phyloP scores from a whole-genome alignment of 2,329 filamentous ascomycete species.

The Sporothrix humicola region DNA sequence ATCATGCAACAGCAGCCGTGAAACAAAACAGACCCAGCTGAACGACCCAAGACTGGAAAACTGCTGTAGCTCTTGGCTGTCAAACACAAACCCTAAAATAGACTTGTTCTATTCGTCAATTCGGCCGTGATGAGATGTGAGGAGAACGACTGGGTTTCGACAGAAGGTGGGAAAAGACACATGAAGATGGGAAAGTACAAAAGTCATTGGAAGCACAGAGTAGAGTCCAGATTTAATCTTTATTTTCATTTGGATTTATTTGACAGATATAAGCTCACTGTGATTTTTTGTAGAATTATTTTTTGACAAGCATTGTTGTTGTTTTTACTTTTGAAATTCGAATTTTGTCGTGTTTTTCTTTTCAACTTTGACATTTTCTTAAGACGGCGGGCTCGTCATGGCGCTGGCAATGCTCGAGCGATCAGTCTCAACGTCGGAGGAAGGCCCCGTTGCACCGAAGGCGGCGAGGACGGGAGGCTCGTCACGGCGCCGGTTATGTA shows the following conservation, averaged over 20 bases:
- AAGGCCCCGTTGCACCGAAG: too few relatives aligned
- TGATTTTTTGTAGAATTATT: too few relatives aligned
- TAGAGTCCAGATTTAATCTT: background rate
- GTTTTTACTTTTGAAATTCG: background rate
- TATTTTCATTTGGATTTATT: background rate
- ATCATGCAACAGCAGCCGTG: constrained; percentile 5
- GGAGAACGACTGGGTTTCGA: too few relatives aligned
- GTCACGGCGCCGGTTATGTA: too few relatives aligned
- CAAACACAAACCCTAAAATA: background rate
- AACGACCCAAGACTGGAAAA: background rate
- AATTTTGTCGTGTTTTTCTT: background rate
- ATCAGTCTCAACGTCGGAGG: too few relatives aligned
- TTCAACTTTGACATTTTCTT: background rate
- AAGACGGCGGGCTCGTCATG: too few relatives aligned
- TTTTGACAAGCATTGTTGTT: too few relatives aligned
- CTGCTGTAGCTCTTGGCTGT: background rate
- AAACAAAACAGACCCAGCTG: background rate
- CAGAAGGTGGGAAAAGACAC: background rate
- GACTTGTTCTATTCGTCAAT: background rate
- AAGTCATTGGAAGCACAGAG: background rate
- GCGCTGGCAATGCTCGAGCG: too few relatives aligned
- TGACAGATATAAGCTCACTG: background rate
- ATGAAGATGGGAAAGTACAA: background rate
- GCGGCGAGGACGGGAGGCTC: too few relatives aligned
- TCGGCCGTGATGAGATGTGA: background rate